Evolutionary conservation across 352 stramenopile species (phyloP).

Genomic region (Thalassiosira hispida): DNA sequence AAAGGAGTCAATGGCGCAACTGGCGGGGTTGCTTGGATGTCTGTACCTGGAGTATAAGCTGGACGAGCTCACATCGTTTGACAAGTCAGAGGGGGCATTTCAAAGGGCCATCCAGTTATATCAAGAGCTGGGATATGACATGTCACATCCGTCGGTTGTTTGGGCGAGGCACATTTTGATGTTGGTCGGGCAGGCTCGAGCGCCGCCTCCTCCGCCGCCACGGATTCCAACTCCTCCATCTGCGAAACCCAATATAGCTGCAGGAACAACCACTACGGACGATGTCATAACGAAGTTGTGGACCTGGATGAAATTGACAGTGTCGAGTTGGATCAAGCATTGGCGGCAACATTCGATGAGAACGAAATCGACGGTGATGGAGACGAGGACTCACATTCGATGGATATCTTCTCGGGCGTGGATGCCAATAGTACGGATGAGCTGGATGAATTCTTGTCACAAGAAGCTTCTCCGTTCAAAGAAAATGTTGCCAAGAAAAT

Average conservation of each 20-base stretch:
- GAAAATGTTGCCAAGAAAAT: no score
- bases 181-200: constrained; percentile 10
- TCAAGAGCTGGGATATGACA: constrained; percentile 26
- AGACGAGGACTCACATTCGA: constrained; percentile 4
- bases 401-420: constrained; percentile 36
- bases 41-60: constrained; percentile 29
- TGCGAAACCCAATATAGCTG: not conserved
- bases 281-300: not conserved
- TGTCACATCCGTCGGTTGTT: constrained; percentile 26
- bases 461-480: not conserved
- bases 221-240: constrained; percentile 2
- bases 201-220: constrained; percentile 5
- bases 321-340: constrained; percentile 11
- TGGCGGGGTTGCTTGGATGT: constrained; percentile 29
- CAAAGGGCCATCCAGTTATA: constrained; percentile 32
- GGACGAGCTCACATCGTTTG: constrained; percentile 10
- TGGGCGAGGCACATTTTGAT: constrained; percentile 35
- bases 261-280: not conserved
- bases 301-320: constrained; percentile 9
- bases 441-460: constrained; percentile 35
- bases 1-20: constrained; percentile 38
- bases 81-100: constrained; percentile 30
- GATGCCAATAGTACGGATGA: constrained; percentile 41
- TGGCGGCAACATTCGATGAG: not conserved
- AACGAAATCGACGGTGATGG: not conserved